A percentile compares a stretch with the other conserved stretches of the same genome.
These are phyloP conservation scores for Aureobasidium musti DNA, from an alignment of 2,329 filamentous ascomycete genomes.

Conservation along the genomic window DNA sequence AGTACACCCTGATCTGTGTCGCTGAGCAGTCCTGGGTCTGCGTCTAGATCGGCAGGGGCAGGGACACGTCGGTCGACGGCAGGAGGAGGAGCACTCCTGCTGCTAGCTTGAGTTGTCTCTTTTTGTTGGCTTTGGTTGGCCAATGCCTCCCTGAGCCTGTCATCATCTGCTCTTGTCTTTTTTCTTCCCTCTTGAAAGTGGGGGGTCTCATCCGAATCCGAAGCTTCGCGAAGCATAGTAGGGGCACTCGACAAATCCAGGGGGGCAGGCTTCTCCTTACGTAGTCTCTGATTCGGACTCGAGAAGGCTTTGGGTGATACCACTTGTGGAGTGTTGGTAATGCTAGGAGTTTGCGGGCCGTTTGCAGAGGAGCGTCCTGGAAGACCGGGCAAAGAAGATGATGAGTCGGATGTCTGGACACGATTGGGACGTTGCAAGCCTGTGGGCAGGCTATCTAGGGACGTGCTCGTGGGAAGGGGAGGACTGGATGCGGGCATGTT, in stretches of 20 bases:
- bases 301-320: constrained; percentile 32
- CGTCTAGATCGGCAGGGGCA: constrained; percentile 15
- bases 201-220: constrained; percentile 22
- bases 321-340: constrained; percentile 1
- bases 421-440: constrained; percentile 10
- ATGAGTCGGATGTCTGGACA: constrained; percentile 20
- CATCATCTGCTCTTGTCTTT: constrained; percentile 85
- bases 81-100: constrained; percentile 44
- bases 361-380: constrained; percentile 15
- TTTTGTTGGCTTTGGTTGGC: constrained; percentile 57
- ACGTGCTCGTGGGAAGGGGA: constrained; percentile 17
- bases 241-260: constrained; percentile 62
- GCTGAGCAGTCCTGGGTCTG: constrained; percentile 17
- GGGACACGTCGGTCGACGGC: neutral
- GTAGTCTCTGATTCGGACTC: constrained; percentile 46
- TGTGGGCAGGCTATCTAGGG: constrained; percentile 26
- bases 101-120: constrained; percentile 70
- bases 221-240: constrained; percentile 18
- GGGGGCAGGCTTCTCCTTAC: constrained; percentile 84
- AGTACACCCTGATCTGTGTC: constrained; percentile 19
- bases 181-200: constrained; percentile 65
- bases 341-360: neutral
- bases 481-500: constrained; percentile 27
- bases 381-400: constrained; percentile 8
- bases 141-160: constrained; percentile 71